Conservation (phyloP, 345 rosid genomes). For the Populus tremula region DNA sequence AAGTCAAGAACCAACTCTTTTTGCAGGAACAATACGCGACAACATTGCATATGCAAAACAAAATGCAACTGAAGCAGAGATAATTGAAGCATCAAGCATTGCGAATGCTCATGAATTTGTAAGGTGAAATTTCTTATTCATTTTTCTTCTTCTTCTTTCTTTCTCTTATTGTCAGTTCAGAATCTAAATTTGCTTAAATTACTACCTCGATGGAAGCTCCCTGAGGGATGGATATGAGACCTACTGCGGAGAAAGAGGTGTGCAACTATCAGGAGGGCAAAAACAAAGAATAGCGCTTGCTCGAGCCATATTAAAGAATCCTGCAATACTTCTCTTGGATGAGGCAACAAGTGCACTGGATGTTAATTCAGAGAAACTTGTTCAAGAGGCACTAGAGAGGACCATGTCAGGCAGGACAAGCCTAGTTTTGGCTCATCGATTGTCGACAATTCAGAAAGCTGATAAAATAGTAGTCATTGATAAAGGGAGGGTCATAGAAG, state of each 20-base stretch:
- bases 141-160: background rate
- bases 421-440: background rate
- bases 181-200: background rate
- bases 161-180: background rate
- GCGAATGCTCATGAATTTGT: conserved; percentile 41
- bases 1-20: conserved; percentile 35
- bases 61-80: conserved; percentile 28
- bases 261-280: conserved; percentile 13
- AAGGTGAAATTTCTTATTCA: background rate
- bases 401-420: background rate
- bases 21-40: conserved; percentile 26
- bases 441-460: background rate
- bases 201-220: background rate
- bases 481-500: background rate
- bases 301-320: conserved; percentile 14
- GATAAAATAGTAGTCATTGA: background rate
- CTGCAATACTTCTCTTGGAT: conserved; percentile 22
- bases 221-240: background rate
- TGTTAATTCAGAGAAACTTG: conserved; percentile 33
- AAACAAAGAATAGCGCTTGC: conserved; percentile 13
- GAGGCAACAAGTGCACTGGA: conserved; percentile 41
- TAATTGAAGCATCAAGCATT: conserved; percentile 25
- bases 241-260: background rate
- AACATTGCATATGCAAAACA: conserved; percentile 31
- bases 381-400: conserved; percentile 30